Evolutionary conservation across 106 monocot species (phyloP).

Genomic region (Cymbidium sinense): DNA sequence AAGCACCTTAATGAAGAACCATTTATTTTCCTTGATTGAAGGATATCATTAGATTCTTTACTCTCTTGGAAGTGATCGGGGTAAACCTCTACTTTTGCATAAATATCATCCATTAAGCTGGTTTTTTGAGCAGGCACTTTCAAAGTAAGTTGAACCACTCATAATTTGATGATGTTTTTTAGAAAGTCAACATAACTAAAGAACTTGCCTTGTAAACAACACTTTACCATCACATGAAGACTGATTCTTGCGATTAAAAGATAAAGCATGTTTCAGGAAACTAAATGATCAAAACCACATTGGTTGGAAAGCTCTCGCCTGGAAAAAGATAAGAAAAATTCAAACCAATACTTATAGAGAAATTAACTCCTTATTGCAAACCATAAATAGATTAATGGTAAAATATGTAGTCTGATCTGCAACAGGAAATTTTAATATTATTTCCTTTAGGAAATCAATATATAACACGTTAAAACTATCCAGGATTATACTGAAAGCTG

Average conservation of each 20-base stretch:
- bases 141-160: background rate
- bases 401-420: background rate
- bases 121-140: background rate
- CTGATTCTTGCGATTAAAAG: background rate
- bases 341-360: background rate
- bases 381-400: background rate
- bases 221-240: background rate
- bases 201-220: background rate
- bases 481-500: too few relatives aligned
- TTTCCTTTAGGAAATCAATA: background rate
- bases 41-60: slow-evolving; percentile 31
- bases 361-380: background rate
- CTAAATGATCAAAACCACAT: background rate
- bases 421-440: too few relatives aligned
- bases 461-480: background rate
- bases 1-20: slow-evolving; percentile 49
- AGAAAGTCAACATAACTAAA: background rate
- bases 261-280: too few relatives aligned
- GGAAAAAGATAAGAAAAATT: background rate
- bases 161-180: background rate
- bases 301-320: background rate
- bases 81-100: slow-evolving; percentile 59
- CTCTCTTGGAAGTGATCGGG: slow-evolving; percentile 58
- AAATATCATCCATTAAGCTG: slow-evolving; percentile 68
- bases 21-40: slow-evolving; percentile 19